Conservation (phyloP, 2,329 filamentous ascomycete species). For the Colletotrichum costaricense region DNA sequence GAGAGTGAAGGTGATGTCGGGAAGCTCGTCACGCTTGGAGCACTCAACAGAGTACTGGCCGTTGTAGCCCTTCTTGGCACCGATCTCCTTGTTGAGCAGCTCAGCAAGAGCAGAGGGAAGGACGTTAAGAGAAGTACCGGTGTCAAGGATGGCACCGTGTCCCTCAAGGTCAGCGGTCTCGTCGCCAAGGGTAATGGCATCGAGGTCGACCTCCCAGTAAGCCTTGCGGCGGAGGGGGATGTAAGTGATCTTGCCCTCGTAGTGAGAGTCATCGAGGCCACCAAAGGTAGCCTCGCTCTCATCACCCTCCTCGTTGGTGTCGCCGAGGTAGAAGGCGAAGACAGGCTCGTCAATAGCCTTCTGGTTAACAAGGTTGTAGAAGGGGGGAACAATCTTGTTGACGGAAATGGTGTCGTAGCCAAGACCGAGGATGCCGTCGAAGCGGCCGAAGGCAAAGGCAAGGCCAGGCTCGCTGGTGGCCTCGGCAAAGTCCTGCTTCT, state of each 20-base stretch:
- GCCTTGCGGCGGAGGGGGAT: slow-evolving; percentile 97
- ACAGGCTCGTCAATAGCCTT: slow-evolving; percentile 89
- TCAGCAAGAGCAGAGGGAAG: slow-evolving; percentile 92
- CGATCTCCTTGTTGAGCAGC: slow-evolving; percentile 97
- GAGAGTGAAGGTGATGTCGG: slow-evolving; percentile 92
- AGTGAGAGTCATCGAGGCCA: slow-evolving; percentile 85
- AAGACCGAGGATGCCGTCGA: slow-evolving; percentile 95
- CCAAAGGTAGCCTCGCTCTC: slow-evolving; percentile 92
- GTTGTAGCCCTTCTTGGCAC: slow-evolving; percentile 97
- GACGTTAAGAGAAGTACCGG: slow-evolving; percentile 96
- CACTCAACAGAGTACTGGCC: slow-evolving; percentile 98
- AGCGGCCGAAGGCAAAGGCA: slow-evolving; percentile 96
- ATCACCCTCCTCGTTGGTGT: slow-evolving; percentile 73
- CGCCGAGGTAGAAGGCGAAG: slow-evolving; percentile 95
- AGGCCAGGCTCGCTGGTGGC: slow-evolving; percentile 95
- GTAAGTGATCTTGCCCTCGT: slow-evolving; percentile 87
- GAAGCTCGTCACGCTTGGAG: slow-evolving; percentile 81
- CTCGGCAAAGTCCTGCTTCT: slow-evolving; percentile 95
- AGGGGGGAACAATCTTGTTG: slow-evolving; percentile 92
- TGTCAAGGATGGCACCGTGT: slow-evolving; percentile 97
- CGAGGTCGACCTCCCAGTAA: slow-evolving; percentile 99
- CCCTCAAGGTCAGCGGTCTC: slow-evolving; percentile 89
- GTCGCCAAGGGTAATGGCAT: slow-evolving; percentile 89
- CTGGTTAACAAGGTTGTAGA: slow-evolving; percentile 96
- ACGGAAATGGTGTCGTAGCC: slow-evolving; percentile 98